Evolutionary conservation across 768 basidiomycete genomes (phyloP), one percentile per base, ranked within the genome.

Genomic region (Agrocybe pediades): DNA sequence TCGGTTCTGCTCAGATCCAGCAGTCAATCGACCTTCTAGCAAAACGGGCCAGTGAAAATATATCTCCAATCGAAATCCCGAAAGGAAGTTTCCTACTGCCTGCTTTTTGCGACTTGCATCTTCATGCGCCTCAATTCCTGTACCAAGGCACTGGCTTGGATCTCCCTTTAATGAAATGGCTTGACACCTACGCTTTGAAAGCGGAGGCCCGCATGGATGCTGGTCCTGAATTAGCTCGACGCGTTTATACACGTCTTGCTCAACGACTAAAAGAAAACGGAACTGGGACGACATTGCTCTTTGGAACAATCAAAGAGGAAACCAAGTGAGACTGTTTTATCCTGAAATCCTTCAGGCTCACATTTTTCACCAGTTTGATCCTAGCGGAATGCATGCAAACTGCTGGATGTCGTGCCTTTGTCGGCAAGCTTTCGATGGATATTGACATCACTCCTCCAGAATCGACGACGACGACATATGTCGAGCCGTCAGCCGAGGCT

Each of bases 401-500:
- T 0, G 81, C 80, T 17, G 92, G 94, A 4, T 59, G 95, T 16
- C 76, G 94, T 26, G 90, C 85, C 0, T 90, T 89, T 57, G 79
- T 96, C n/a, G 94, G 93, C 16, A 96, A 95, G 65, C 73, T 96
- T 9, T 92, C 91, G 0, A 95, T 95, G 93, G 71, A 71, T 51
- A 69, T 68, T 48, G 92, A 94, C 66, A 84, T 82, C 21, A 61
- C 62, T 17, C 46, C 65, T 17, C 56, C 58, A 30, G 53, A 53
- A 30, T 90, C 87, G 6, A 82, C 84, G 5, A 77, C 85, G 1
- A 79, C 84, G 0, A 80, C 86, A 0, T 95, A 95, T 68, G 73
- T 81, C 41, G 93, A 95, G 64, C 53, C 76, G 0, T 83, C 87
- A 1, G 62, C 78, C 2, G 58, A 71, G 6, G 69, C 68, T 20